Base-by-base conservation (phyloP, 75 land plant genomes). In the Cupressus sempervirens region DNA sequence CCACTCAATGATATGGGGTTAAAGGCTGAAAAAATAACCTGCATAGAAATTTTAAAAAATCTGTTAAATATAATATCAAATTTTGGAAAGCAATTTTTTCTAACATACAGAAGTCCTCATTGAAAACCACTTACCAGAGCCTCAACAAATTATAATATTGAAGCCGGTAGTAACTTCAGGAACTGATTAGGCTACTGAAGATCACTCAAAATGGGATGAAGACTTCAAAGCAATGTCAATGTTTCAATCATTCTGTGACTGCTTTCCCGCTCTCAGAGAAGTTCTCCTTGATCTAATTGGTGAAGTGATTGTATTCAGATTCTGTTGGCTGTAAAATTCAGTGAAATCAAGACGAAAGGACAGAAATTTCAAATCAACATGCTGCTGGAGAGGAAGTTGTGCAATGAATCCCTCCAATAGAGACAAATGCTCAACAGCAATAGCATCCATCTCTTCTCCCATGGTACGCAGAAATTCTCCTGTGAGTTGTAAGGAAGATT, bases 321-420 rank as follows among this genome's bases (percentile, higher is more conserved):
- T 89, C 62, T 88, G 91, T 48, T 88, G 91, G 75, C 87, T 93
- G 82, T 98, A 98, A 82, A 96, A 98, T 84, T 98, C 99, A 32
- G 99, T 97, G 90, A 98, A 98, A 82, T 98, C 99, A 30, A 98
- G 91, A 36, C 99, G 94, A 87, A 96, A 98, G 4, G 92, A 88
- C 15, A 98, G 94, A 89, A 96, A 98, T 88, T 98, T 98, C 91
- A 98, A 89, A 85, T 98, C 99, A 56, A 98, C 93, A 88, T 96
- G 97, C 84, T 95, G 97, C 82, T 98, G 97, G 48, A 95, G 86
- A 8, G 99, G 99, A 82, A 98, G 85, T 88, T 94, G 95, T 48
- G 96, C 91, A 87, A 98, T 90, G 83, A 98, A 98, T 13, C 91
- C 96, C 83, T 93, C 93, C 16, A 98, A 89, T 82, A 94, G 76